A percentile compares a stretch with the other conserved stretches of the same genome.
Conservation (phyloP, 1,139 yeast genomes). For the Geotrichum reessii region DNA sequence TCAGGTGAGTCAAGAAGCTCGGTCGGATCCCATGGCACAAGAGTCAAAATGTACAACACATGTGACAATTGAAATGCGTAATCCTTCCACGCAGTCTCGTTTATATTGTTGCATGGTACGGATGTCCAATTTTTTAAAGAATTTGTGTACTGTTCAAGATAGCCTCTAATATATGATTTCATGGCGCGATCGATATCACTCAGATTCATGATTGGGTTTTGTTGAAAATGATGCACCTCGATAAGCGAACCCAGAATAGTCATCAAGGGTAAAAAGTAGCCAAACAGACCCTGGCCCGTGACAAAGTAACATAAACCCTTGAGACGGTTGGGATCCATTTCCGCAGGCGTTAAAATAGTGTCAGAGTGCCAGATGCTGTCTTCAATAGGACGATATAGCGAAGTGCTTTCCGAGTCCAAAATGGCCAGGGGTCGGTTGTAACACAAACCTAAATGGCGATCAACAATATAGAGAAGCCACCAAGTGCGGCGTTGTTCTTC, state of each 20-base stretch:
- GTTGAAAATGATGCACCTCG: constrained; percentile 26
- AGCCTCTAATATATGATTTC: constrained; percentile 19
- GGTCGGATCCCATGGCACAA: constrained; percentile 29
- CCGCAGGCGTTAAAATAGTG: constrained; percentile 20
- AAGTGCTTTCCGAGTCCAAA: constrained; percentile 35
- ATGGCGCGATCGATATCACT: constrained; percentile 12
- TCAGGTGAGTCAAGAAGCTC: constrained; percentile 26
- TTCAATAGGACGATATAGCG: constrained; percentile 36
- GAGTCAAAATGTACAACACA: constrained; percentile 26
- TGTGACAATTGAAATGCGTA: constrained; percentile 28
- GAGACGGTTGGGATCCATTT: constrained; percentile 26
- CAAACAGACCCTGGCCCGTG: constrained; percentile 27
- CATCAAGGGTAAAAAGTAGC: constrained; percentile 30
- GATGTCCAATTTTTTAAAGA: constrained; percentile 22
- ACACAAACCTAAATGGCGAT: constrained; percentile 39
- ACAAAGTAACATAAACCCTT: constrained; percentile 22
- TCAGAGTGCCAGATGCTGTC: constrained; percentile 36
- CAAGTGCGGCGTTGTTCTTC: constrained; percentile 42
- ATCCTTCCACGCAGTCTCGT: constrained; percentile 26
- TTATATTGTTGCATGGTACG: constrained; percentile 10
- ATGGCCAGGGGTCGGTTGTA: constrained; percentile 37
- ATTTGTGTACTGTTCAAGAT: constrained; percentile 23
- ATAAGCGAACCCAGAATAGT: constrained; percentile 27
- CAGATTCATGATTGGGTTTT: constrained; percentile 19
- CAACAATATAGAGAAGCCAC: constrained; percentile 42